Percentiles rank a stretch among this genome's conserved stretches.
Evolutionary conservation across 2,329 filamentous ascomycete genomes (phyloP).

Genomic region (Ceratocystis harringtonii): DNA sequence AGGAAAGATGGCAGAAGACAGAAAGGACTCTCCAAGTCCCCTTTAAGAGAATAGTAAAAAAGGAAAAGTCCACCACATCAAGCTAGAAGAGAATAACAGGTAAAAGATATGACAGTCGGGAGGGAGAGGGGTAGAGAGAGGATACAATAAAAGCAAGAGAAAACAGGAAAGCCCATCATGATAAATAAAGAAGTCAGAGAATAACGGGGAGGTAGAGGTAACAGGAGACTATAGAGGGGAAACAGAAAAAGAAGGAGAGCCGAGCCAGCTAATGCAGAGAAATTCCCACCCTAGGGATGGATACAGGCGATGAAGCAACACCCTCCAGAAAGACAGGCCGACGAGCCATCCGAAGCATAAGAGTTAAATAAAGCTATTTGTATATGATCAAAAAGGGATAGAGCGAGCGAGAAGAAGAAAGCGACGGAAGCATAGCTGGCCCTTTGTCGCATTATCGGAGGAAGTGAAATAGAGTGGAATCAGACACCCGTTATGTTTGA

Average conservation of each 20-base stretch:
- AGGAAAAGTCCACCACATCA: conserved; percentile 21
- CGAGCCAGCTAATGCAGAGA: background rate
- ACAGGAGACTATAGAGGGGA: background rate
- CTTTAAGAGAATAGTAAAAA: background rate
- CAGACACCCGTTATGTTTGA: conserved; percentile 8
- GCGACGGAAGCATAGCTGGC: conserved; percentile 15
- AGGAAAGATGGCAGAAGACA: background rate
- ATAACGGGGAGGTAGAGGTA: background rate
- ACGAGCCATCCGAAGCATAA: background rate
- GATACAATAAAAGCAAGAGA: conserved; percentile 13
- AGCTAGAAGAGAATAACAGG: conserved; percentile 2
- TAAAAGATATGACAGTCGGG: conserved; percentile 19
- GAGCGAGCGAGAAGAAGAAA: conserved; percentile 5
- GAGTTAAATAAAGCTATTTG: conserved; percentile 6
- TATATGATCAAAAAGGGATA: conserved; percentile 1
- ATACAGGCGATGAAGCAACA: background rate
- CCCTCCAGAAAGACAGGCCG: background rate
- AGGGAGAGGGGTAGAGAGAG: background rate
- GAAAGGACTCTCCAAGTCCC: background rate
- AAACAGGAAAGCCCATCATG: conserved; percentile 10
- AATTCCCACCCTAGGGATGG: background rate
- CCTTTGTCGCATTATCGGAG: background rate
- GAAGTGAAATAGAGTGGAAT: conserved; percentile 18
- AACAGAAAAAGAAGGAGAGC: background rate
- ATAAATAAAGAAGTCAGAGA: conserved; percentile 9